phyloP scores from a whole-genome alignment of 2,329 filamentous ascomycete species.

The Cladosporium sp. region DNA sequence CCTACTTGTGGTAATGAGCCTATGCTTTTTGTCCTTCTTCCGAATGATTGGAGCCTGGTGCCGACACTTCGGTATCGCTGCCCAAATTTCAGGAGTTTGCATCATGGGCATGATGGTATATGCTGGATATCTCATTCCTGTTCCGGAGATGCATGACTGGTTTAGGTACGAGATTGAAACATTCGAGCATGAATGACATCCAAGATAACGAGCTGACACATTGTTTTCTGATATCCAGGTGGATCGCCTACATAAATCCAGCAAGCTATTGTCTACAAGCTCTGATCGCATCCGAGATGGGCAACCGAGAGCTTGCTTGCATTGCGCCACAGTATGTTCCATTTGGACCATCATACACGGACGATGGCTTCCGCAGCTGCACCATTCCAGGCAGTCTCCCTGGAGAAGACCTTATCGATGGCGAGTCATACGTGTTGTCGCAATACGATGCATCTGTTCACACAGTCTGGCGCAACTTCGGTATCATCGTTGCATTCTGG shows the following conservation, averaged over 20 bases:
- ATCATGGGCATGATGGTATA: slow-evolving; percentile 26
- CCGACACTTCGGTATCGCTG: slow-evolving; percentile 35
- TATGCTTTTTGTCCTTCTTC: slow-evolving; percentile 49
- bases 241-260: slow-evolving; percentile 58
- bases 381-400: slow-evolving; percentile 59
- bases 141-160: slow-evolving; percentile 26
- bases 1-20: slow-evolving; percentile 49
- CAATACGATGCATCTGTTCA: slow-evolving; percentile 35
- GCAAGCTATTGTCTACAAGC: slow-evolving; percentile 37
- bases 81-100: slow-evolving; percentile 35
- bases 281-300: slow-evolving; percentile 58
- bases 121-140: slow-evolving; percentile 37
- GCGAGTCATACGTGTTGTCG: slow-evolving; percentile 63
- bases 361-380: slow-evolving; percentile 38
- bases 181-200: neutral
- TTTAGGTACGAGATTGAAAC: neutral
- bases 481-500: slow-evolving; percentile 60
- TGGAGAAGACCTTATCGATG: slow-evolving; percentile 58
- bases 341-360: slow-evolving; percentile 43
- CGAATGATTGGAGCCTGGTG: slow-evolving; percentile 44
- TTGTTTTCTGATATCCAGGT: neutral
- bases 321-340: slow-evolving; percentile 42
- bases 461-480: slow-evolving; percentile 60
- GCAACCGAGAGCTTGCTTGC: slow-evolving; percentile 42
- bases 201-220: neutral